Evolutionary conservation across 2,329 filamentous ascomycete genomes (phyloP), one percentile per base, ranked within the genome.

Genomic region (Arachnopeziza araneosa): DNA sequence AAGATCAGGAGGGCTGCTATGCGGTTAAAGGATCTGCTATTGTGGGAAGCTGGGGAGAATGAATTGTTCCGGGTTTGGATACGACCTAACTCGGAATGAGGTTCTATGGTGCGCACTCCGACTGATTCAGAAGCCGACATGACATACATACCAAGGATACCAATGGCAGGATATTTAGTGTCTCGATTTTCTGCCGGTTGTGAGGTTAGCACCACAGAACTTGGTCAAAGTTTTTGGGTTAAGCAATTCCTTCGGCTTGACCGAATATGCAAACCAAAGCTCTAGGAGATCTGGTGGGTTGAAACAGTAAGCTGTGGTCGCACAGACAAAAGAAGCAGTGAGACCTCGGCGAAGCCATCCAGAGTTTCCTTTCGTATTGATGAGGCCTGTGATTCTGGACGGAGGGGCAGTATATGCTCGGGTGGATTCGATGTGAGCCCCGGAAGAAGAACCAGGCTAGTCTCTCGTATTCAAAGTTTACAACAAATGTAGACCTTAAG

Each of bases 1-100:
- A 87, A 70, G 83, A 81, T 5, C 77, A 75, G 1, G 76, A 82
- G 51, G 86, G 86, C 1, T 81, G 84, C 8, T 76, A 88, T 70
- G 83, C 85, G 19, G 87, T 89, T 22, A 86, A 82, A 71, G 88
- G 83, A 4, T 82, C 75, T 50, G 78, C 71, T 49, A 32, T 63
- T 26, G 55, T 68, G 32, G 26, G n/a, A 24, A 54, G 50, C 3
- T 26, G n/a, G 44, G 24, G 22, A 56, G 61, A 51, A 54, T 23
- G 56, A 24, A 51, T 24, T 49, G 32, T 52, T 14, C 14, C 26
- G 26, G 26, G 26, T 9, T n/a, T 30, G 26, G 24, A 23, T 52
- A 52, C 26, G 50, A 7, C 21, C 9, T 8, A 23, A 9, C 19
- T 24, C 12, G 10, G 22, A 52, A 23, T 19, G 50, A 52, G 36